Evolutionary conservation across 306 rosid species (phyloP), one percentile per base, ranked within the genome.

Genomic region (Lathyrus oleraceus): DNA sequence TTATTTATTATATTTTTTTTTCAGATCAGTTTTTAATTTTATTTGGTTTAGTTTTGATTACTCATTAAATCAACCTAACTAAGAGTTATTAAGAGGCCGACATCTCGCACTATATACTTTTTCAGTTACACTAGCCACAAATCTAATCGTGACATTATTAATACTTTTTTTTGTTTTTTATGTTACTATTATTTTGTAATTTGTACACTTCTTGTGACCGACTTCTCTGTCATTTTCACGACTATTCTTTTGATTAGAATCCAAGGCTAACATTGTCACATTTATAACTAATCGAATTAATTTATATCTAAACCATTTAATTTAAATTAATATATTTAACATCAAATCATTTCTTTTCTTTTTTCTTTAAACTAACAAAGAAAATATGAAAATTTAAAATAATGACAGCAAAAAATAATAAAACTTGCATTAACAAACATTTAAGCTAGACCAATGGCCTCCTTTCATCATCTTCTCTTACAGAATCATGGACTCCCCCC

Each of bases 371-470:
- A n/a, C 48, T 64, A 35, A 69, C 40, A 42, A 59, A 78, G 65
- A 70, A 49, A 69, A 27, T 32, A 39, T 2, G 63, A 53, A 69
- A 69, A 21, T 42, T 17, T 10, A 54, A 61, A 72, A 58, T 76
- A 62, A 40, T 59, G 49, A 61, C 72, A 13, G 5, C 1, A 54
- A 65, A 66, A 39, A 65, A 60, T 61, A 53, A 70, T 53, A 73
- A 56, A 72, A 21, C 2, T 52, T 40, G 44, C 27, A 61, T 47
- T n/a, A 2, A 35, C 35, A 72, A 72, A 72, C 20, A 64, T 20
- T 35, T 44, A 40, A n/a, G 36, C 74, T 77, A 87, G 32, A 92
- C 92, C 54, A 89, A 73, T 1, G 87, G 85, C 72, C 85, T 89
- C 61, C 54, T 87, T 67, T 85, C 95, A 59, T 92, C 98, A 68